phyloP scores from a whole-genome alignment of 2,329 filamentous ascomycete genomes.

The Verticillium tricorpus region DNA sequence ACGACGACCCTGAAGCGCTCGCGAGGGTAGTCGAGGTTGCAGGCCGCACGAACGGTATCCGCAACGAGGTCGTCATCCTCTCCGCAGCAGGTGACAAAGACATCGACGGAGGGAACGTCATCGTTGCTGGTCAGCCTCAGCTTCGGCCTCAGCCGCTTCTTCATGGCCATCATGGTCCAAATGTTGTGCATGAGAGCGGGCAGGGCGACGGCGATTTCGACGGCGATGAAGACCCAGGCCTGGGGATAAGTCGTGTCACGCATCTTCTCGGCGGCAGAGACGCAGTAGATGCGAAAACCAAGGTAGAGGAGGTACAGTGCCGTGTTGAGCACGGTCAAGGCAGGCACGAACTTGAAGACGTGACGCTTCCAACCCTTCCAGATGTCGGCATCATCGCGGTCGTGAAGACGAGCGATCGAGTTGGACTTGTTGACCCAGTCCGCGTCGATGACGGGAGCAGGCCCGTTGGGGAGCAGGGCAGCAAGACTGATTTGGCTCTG shows the following conservation, averaged over 20 bases:
- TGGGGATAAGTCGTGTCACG: slow-evolving; percentile 35
- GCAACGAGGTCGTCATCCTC: slow-evolving; percentile 52
- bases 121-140: slow-evolving; percentile 40
- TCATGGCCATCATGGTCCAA: slow-evolving; percentile 54
- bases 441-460: slow-evolving; percentile 21
- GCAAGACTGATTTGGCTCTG: slow-evolving; percentile 38
- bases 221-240: slow-evolving; percentile 53
- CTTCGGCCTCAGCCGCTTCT: slow-evolving; percentile 48
- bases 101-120: slow-evolving; percentile 49
- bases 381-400: slow-evolving; percentile 37
- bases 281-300: slow-evolving; percentile 44
- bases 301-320: slow-evolving; percentile 45
- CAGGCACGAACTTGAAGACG: slow-evolving; percentile 31
- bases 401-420: slow-evolving; percentile 33
- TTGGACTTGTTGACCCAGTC: slow-evolving; percentile 26
- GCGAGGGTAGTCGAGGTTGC: slow-evolving; percentile 48
- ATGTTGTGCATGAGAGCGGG: slow-evolving; percentile 52
- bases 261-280: slow-evolving; percentile 43
- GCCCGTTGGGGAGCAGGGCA: slow-evolving; percentile 29
- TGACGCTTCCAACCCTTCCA: slow-evolving; percentile 39
- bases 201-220: slow-evolving; percentile 49
- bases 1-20: slow-evolving; percentile 50
- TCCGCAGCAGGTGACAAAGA: slow-evolving; percentile 53
- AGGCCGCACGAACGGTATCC: slow-evolving; percentile 52
- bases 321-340: slow-evolving; percentile 35